phyloP scores from a whole-genome alignment of 306 rosid species.

The Cucurbita maxima region DNA sequence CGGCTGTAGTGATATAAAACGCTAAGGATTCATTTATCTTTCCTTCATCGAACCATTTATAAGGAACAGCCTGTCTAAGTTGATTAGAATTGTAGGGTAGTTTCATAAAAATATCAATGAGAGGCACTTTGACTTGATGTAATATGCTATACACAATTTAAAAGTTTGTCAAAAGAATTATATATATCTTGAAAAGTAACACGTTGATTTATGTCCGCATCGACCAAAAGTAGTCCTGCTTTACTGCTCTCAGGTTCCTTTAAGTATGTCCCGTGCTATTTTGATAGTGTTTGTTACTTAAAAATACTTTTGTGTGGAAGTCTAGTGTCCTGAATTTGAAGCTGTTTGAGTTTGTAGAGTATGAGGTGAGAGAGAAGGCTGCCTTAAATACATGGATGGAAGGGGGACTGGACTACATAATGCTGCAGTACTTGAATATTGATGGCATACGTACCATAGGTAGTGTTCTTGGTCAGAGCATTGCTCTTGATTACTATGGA shows the following conservation, averaged over 20 bases:
- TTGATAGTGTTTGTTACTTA: neutral
- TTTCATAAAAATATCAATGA: neutral
- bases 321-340: slow-evolving; percentile 4
- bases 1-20: neutral
- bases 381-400: slow-evolving; percentile 78
- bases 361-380: slow-evolving; percentile 80
- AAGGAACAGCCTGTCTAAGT: neutral
- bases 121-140: neutral
- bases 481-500: slow-evolving; percentile 92
- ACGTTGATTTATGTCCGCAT: neutral
- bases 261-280: neutral
- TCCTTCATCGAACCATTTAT: neutral
- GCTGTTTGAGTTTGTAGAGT: slow-evolving; percentile 37
- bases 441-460: slow-evolving; percentile 97
- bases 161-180: neutral
- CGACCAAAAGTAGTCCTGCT: neutral
- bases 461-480: slow-evolving; percentile 94
- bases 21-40: neutral
- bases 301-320: neutral
- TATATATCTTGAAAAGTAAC: neutral
- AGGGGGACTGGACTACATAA: slow-evolving; percentile 96
- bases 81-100: neutral
- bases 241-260: neutral
- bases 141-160: neutral
- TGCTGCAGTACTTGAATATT: slow-evolving; percentile 72